Conservation (phyloP, 106 monocot genomes). For the Acanthochlamys bracteata region DNA sequence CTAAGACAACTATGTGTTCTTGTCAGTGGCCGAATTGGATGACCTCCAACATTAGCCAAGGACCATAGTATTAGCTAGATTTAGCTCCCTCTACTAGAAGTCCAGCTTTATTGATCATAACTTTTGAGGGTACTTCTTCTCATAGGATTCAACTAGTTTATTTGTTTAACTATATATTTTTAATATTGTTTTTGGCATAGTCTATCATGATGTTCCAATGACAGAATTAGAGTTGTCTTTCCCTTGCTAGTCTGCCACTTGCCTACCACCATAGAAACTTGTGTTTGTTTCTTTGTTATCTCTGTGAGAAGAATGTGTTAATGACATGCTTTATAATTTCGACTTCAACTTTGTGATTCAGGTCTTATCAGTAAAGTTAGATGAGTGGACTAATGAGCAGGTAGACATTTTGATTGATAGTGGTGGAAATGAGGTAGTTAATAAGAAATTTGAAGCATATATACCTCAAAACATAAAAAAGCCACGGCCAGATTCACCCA, state of each 20-base stretch:
- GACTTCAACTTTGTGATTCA: conserved; percentile 4
- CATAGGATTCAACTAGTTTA: no score
- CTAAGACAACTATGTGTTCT: no score
- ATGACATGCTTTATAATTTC: neutral
- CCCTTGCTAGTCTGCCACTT: neutral
- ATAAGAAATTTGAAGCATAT: conserved; percentile 71
- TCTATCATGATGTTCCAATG: neutral
- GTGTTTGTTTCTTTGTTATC: neutral
- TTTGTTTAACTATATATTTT: neutral
- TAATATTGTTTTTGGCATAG: neutral
- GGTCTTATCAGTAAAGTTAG: conserved; percentile 71
- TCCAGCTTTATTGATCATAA: no score
- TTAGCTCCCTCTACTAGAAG: no score
- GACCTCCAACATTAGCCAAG: no score
- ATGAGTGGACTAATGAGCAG: conserved; percentile 75
- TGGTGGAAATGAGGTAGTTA: conserved; percentile 62
- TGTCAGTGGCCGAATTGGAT: no score
- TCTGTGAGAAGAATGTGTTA: neutral
- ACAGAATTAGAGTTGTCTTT: neutral
- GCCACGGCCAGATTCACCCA: conserved; percentile 46
- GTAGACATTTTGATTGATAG: conserved; percentile 45
- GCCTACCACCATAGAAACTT: neutral
- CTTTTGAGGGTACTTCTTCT: no score
- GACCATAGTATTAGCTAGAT: no score
- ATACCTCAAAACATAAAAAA: conserved; percentile 50